Evolutionary conservation across 352 stramenopile genomes (phyloP).

Genomic region (Phytophthora palmivora): DNA sequence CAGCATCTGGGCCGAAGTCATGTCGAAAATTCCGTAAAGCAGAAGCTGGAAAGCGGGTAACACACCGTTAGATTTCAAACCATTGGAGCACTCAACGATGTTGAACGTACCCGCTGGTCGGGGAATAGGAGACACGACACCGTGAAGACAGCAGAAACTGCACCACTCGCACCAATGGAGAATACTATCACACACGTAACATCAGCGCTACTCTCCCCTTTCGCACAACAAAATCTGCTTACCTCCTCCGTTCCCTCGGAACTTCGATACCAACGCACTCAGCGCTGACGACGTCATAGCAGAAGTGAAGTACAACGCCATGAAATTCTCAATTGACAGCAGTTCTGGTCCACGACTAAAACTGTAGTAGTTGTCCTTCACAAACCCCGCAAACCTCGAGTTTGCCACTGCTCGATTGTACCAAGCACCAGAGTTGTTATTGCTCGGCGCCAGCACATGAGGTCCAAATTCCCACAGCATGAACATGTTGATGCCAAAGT

Average conservation of each 20-base stretch:
- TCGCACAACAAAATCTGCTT: not conserved
- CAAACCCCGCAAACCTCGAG: conserved; percentile 54
- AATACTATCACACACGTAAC: conserved; percentile 53
- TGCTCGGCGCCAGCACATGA: conserved; percentile 65
- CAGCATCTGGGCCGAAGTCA: conserved; percentile 69
- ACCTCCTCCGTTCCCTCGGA: conserved; percentile 67
- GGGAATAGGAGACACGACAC: conserved; percentile 81
- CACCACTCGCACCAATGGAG: conserved; percentile 82
- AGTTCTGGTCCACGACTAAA: conserved; percentile 40
- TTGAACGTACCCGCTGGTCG: conserved; percentile 54
- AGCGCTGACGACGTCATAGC: conserved; percentile 72
- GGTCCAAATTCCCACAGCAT: conserved; percentile 89
- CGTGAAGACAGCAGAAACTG: conserved; percentile 83
- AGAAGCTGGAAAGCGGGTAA: conserved; percentile 43
- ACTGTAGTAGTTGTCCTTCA: conserved; percentile 38
- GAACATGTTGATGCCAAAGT: conserved; percentile 90
- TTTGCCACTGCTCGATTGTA: conserved; percentile 59
- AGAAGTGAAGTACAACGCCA: conserved; percentile 76
- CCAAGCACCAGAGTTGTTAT: conserved; percentile 50
- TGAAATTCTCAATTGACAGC: conserved; percentile 69
- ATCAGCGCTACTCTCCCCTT: not conserved
- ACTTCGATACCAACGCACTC: conserved; percentile 70
- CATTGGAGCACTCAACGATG: not conserved
- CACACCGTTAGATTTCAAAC: conserved; percentile 11
- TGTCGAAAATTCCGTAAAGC: conserved; percentile 67